Conservation (phyloP, 768 basidiomycete genomes). For the Baorangia bicolor region DNA sequence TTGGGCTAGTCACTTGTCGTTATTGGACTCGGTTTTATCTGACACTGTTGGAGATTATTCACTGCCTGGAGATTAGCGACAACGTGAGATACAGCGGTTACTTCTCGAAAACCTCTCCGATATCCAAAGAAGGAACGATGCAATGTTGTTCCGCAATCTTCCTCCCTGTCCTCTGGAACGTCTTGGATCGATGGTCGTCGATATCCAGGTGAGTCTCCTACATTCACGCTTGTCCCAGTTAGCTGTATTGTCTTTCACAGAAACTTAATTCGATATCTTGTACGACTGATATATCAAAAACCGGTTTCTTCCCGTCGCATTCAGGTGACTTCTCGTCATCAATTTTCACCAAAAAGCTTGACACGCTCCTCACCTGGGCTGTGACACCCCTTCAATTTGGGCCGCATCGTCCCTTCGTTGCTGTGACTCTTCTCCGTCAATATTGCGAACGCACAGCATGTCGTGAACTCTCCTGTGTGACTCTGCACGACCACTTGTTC, state of each 20-base stretch:
- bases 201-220: conserved; percentile 43
- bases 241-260: conserved; percentile 36
- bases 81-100: conserved; percentile 45
- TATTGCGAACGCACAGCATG: conserved; percentile 67
- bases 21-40: conserved; percentile 41
- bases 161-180: conserved; percentile 59
- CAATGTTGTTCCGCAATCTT: conserved; percentile 69
- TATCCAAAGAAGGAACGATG: conserved; percentile 75
- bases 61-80: conserved; percentile 25
- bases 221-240: background rate
- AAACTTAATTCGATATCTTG: conserved; percentile 75
- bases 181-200: conserved; percentile 59
- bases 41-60: conserved; percentile 36
- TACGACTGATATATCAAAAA: conserved; percentile 55
- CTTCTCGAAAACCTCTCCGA: conserved; percentile 64
- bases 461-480: conserved; percentile 56
- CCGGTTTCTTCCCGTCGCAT: conserved; percentile 57
- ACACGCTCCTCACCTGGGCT: conserved; percentile 76
- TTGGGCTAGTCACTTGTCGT: conserved; percentile 55
- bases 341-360: conserved; percentile 64
- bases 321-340: conserved; percentile 34
- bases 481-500: conserved; percentile 75
- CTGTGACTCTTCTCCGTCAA: conserved; percentile 61
- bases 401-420: conserved; percentile 76
- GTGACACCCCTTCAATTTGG: conserved; percentile 81